Percentiles rank a stretch among this genome's conserved stretches.
phyloP scores from a whole-genome alignment of 108 stramenopile genomes.

The Nitzschia sp. region DNA sequence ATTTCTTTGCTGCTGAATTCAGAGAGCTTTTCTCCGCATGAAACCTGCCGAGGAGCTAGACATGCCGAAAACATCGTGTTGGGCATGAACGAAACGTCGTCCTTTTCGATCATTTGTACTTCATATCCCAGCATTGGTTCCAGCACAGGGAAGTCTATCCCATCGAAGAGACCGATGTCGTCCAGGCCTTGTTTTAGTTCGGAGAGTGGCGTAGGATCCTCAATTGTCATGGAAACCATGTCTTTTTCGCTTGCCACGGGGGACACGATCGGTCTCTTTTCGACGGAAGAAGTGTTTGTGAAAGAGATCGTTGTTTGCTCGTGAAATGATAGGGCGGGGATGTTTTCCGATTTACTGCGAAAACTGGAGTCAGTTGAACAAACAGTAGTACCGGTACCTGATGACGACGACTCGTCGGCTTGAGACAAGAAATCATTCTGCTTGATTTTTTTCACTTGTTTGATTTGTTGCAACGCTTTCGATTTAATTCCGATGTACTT shows the following conservation, averaged over 20 bases:
- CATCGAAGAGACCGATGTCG: constrained; percentile 3
- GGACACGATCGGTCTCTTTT: neutral
- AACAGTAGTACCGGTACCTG: too few species aligned
- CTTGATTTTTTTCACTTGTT: neutral
- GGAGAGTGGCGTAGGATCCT: neutral
- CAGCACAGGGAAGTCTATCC: neutral
- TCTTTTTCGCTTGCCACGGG: neutral
- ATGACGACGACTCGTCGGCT: too few species aligned
- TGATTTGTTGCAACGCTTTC: neutral
- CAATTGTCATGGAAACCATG: neutral
- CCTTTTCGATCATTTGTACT: too few species aligned
- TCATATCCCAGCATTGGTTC: neutral
- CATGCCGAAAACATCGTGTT: too few species aligned
- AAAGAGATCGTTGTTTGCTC: too few species aligned
- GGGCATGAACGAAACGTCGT: too few species aligned
- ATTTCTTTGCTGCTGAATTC: neutral
- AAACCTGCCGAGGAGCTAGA: neutral
- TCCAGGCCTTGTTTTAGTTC: neutral
- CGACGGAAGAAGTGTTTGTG: neutral
- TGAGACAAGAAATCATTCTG: too few species aligned
- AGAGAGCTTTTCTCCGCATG: neutral
- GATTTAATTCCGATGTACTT: constrained; percentile 17
- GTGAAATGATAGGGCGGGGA: too few species aligned
- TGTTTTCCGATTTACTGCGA: neutral
- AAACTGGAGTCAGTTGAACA: too few species aligned